Base-by-base conservation (phyloP, 768 basidiomycete genomes). In the Russula emetica region DNA sequence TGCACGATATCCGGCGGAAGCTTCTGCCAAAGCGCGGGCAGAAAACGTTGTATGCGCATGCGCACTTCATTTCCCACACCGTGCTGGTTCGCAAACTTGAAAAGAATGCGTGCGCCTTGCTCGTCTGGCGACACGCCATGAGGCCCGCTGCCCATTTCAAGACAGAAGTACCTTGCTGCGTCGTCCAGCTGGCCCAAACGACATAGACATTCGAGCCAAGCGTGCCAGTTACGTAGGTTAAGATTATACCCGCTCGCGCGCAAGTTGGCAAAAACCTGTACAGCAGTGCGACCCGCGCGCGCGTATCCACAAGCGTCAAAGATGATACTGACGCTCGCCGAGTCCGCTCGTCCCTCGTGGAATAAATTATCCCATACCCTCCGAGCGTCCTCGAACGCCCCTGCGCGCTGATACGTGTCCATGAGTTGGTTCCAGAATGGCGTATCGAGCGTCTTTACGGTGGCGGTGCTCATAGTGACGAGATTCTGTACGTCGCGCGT, bases 151-250 rank as follows among this genome's bases (percentile, higher is more conserved):
- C 8, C 8, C 36, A 36, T 36, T 36, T 36, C 36, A 13, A 36
- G 36, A 36, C 36, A 36, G 0, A 53, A 92, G 13, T 36, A 36
- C 36, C 36, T 11, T 3, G 36, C 8, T 0, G 36, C 94, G 26
- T 90, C 87, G 24, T 85, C 81, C 36, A 92, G 68, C 69, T 78
- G 77, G 10, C 84, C 82, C 53, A 84, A 71, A 26, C 93, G 82
- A 70, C 90, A 92, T n/a, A 96, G 80, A 71, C 88, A 92, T 74
- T 97, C 94, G 22, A 97, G 72, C 79, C 86, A 92, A 0, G 85
- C 80, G 62, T 90, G 85, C 90, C 92, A 94, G 70, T 90, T 88
- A 57, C 83, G 82, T 64, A 78, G 69, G 70, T 87, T 86, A 59
- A 89, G 76, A 42, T 66, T 70, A 71, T 81, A 90, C 26, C 77